Conservation (phyloP, 768 basidiomycete genomes). For the Kwoniella dejecticola region DNA sequence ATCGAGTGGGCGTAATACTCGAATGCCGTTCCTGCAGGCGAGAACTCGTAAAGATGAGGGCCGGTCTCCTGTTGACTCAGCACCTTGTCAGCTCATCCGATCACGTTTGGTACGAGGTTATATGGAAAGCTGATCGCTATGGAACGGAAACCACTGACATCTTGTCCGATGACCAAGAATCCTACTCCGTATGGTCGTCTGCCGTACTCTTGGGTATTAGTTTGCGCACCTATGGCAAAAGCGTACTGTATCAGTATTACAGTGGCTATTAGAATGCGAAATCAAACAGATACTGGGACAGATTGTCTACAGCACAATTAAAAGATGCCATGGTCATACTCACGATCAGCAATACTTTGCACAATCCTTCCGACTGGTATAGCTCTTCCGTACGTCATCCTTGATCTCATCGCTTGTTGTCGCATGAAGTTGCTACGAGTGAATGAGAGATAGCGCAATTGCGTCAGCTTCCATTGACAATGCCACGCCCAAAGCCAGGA, state of each 20-base stretch:
- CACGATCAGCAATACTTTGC: conserved; percentile 90
- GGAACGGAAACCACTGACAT: conserved; percentile 57
- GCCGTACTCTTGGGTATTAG: conserved; percentile 98
- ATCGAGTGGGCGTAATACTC: conserved; percentile 99
- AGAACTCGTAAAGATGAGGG: conserved; percentile 97
- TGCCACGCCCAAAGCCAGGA: no score
- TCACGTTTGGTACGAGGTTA: no score
- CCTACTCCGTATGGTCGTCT: conserved; percentile 97
- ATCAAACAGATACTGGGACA: no score
- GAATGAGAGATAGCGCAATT: no score
- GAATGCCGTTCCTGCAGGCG: conserved; percentile 93
- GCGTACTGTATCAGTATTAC: no score
- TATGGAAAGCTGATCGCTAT: neutral
- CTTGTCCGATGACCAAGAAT: conserved; percentile 93
- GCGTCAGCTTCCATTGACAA: no score
- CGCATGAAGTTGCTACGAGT: conserved; percentile 91
- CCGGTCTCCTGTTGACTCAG: conserved; percentile 67
- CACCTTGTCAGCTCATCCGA: neutral
- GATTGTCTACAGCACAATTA: no score
- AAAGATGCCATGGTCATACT: conserved; percentile 57
- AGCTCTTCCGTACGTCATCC: conserved; percentile 93
- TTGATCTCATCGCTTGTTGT: conserved; percentile 92
- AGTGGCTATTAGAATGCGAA: no score
- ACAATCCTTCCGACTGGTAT: conserved; percentile 93
- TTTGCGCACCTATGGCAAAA: conserved; percentile 98